A percentile compares a stretch with the other conserved stretches of the same genome.
These are phyloP conservation scores for Vanderwaltozyma yarrowii DNA, from an alignment of 805 yeast species.

Conservation along the genomic window DNA sequence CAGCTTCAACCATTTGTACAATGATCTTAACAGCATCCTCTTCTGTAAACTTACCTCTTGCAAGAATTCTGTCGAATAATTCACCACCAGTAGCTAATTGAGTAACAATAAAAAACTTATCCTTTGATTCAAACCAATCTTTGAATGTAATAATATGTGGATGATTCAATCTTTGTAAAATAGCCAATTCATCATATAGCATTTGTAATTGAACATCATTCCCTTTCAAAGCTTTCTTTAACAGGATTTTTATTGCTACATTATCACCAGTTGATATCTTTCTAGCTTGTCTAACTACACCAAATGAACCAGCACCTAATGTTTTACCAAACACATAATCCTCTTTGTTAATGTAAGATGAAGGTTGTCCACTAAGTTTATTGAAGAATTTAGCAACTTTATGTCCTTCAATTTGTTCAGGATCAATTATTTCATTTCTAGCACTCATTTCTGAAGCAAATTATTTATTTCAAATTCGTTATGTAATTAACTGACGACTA, in stretches of 20 bases:
- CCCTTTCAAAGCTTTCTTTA: conserved; percentile 76
- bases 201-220: conserved; percentile 48
- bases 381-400: conserved; percentile 33
- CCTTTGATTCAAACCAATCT: conserved; percentile 90
- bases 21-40: conserved; percentile 72
- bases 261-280: conserved; percentile 43
- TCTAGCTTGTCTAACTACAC: conserved; percentile 77
- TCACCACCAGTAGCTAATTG: conserved; percentile 97
- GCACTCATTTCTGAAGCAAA: neutral
- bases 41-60: conserved; percentile 79
- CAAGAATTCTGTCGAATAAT: conserved; percentile 75
- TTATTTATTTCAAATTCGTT: neutral
- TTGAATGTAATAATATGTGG: conserved; percentile 82
- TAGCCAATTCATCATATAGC: conserved; percentile 66
- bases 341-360: conserved; percentile 52
- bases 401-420: conserved; percentile 27
- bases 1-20: conserved; percentile 65
- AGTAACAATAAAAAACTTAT: conserved; percentile 87
- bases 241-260: conserved; percentile 82
- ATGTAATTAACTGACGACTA: too few species aligned
- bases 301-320: conserved; percentile 91
- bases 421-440: conserved; percentile 2
- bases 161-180: conserved; percentile 60
- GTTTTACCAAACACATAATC: conserved; percentile 73
- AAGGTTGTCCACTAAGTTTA: conserved; percentile 65